phyloP scores from a whole-genome alignment of 495 filamentous ascomycete genomes.

The Parathielavia appendiculata region DNA sequence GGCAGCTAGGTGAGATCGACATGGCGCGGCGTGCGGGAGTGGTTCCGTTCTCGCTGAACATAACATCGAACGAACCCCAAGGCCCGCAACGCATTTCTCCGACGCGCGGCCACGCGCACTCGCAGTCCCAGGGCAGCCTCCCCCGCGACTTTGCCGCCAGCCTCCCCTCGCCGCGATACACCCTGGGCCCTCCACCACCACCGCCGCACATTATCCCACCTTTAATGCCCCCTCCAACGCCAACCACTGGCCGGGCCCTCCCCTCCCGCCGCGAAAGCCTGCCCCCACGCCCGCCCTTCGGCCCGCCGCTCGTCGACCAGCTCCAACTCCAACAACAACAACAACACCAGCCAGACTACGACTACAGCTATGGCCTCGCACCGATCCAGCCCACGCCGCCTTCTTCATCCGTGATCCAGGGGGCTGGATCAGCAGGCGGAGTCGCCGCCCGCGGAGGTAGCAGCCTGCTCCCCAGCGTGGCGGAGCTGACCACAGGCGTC shows the following conservation, averaged over 20 bases:
- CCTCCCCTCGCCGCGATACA: constrained; percentile 36
- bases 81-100: constrained; percentile 30
- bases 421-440: neutral
- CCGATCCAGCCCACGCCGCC: constrained; percentile 33
- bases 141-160: constrained; percentile 33
- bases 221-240: constrained; percentile 33
- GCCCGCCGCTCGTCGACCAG: neutral
- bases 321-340: constrained; percentile 11
- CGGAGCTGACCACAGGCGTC: constrained; percentile 52
- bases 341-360: neutral
- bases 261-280: constrained; percentile 24
- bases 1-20: constrained; percentile 87
- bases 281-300: neutral
- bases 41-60: constrained; percentile 68
- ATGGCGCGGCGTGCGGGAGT: constrained; percentile 88
- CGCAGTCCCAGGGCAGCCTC: constrained; percentile 46
- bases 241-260: constrained; percentile 28
- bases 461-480: constrained; percentile 46
- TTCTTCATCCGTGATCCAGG: constrained; percentile 11
- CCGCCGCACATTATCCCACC: constrained; percentile 9
- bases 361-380: constrained; percentile 39
- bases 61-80: constrained; percentile 53
- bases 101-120: constrained; percentile 39
- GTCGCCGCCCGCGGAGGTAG: constrained; percentile 2
- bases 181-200: neutral